These are phyloP conservation scores for Psilocybe subaeruginosa DNA, from an alignment of 768 basidiomycete genomes.

Conservation along the genomic window DNA sequence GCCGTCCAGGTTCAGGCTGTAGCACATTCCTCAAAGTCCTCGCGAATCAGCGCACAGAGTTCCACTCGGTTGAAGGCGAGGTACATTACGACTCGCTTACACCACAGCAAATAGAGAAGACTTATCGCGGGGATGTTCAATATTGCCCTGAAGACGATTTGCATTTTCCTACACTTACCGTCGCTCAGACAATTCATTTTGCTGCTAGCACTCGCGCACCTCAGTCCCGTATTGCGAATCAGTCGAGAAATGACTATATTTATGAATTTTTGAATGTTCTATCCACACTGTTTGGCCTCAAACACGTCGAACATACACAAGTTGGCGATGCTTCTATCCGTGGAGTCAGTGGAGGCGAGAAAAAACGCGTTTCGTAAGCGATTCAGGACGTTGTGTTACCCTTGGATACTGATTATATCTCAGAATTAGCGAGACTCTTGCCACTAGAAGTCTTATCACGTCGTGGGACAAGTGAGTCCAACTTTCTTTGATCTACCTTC, in stretches of 20 bases:
- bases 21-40: slow-evolving; percentile 82
- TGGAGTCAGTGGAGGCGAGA: slow-evolving; percentile 79
- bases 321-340: slow-evolving; percentile 79
- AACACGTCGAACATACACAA: slow-evolving; percentile 69
- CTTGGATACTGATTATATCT: not conserved
- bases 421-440: slow-evolving; percentile 56
- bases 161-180: slow-evolving; percentile 84
- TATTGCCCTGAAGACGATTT: slow-evolving; percentile 87
- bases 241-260: slow-evolving; percentile 46
- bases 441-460: slow-evolving; percentile 60
- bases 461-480: slow-evolving; percentile 76
- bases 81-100: slow-evolving; percentile 79
- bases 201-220: slow-evolving; percentile 73
- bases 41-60: slow-evolving; percentile 75
- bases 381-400: not conserved
- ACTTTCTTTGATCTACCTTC: not conserved
- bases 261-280: slow-evolving; percentile 56
- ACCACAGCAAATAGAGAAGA: slow-evolving; percentile 60
- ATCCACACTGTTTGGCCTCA: slow-evolving; percentile 74
- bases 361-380: slow-evolving; percentile 73
- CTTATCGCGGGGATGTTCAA: slow-evolving; percentile 78
- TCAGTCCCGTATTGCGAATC: slow-evolving; percentile 44
- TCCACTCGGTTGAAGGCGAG: slow-evolving; percentile 66
- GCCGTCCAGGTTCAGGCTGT: slow-evolving; percentile 85
- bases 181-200: slow-evolving; percentile 74